phyloP scores from a whole-genome alignment of 345 rosid genomes.

The Zanthoxylum bungeanum region DNA sequence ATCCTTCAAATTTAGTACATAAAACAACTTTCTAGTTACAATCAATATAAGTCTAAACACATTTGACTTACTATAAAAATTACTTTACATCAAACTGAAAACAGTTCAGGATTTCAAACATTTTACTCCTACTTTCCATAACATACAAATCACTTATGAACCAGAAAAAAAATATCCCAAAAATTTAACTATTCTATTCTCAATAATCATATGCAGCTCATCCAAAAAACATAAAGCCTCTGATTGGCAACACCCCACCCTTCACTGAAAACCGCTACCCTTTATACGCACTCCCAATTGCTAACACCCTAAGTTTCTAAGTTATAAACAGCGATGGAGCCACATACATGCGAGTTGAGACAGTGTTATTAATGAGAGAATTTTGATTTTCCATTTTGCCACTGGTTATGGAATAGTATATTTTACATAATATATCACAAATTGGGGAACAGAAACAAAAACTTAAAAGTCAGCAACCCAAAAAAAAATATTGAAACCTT shows the following conservation, averaged over 20 bases:
- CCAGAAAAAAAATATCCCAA: neutral
- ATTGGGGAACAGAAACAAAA: too few relatives aligned
- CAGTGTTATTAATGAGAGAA: too few relatives aligned
- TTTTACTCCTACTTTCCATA: neutral
- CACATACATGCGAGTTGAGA: too few relatives aligned
- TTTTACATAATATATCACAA: too few relatives aligned
- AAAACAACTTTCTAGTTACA: neutral
- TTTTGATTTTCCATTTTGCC: too few relatives aligned
- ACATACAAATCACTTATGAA: neutral
- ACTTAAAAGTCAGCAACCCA: too few relatives aligned
- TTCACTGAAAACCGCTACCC: too few relatives aligned
- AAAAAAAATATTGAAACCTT: too few relatives aligned
- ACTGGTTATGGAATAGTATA: too few relatives aligned
- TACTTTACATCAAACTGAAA: neutral
- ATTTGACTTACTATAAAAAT: neutral
- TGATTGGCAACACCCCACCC: neutral
- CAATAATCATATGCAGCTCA: neutral
- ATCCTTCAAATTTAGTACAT: neutral
- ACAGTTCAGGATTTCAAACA: neutral
- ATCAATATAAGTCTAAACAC: neutral
- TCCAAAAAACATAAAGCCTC: neutral
- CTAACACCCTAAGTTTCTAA: too few relatives aligned
- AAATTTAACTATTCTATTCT: neutral
- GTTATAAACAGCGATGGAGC: too few relatives aligned
- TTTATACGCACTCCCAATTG: too few relatives aligned